Percentiles rank a stretch among this genome's conserved stretches.
Conservation (phyloP, 106 monocot genomes). For the Gastrodia elata region DNA sequence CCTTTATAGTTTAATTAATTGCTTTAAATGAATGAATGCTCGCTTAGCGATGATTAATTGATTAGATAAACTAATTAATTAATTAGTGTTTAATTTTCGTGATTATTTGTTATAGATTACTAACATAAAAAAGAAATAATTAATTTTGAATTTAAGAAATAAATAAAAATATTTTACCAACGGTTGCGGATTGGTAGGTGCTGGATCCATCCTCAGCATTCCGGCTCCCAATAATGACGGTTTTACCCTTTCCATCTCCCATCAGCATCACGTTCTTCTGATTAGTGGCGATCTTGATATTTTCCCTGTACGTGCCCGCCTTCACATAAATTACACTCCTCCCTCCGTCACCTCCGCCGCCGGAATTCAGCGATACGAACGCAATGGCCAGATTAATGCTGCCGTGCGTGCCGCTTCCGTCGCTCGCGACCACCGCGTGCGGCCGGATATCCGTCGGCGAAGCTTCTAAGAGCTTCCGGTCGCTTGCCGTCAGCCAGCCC, state of each 20-base stretch:
- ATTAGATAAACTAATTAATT: no score
- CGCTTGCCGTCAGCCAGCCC: slow-evolving; percentile 41
- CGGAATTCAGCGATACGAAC: slow-evolving; percentile 17
- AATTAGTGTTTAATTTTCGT: no score
- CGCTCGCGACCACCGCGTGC: slow-evolving; percentile 64
- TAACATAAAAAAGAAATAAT: no score
- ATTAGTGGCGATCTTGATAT: slow-evolving; percentile 40
- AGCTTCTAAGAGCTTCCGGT: slow-evolving; percentile 54
- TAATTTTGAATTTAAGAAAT: no score
- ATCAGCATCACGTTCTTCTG: slow-evolving; percentile 77
- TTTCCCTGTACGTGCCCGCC: slow-evolving; percentile 63
- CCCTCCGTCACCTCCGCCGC: slow-evolving; percentile 20
- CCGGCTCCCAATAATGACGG: slow-evolving; percentile 42
- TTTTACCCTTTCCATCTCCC: slow-evolving; percentile 73
- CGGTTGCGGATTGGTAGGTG: slow-evolving; percentile 71
- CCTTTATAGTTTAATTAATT: no score
- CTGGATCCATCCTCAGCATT: slow-evolving; percentile 35
- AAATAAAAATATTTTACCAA: no score
- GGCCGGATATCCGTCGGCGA: slow-evolving; percentile 28
- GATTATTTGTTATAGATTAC: no score
- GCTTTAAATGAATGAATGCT: no score
- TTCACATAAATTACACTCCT: slow-evolving; percentile 65
- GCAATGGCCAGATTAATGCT: slow-evolving; percentile 56
- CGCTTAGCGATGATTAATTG: no score
- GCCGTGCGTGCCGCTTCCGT: slow-evolving; percentile 56